Evolutionary conservation across 2,329 filamentous ascomycete genomes (phyloP).

Genomic region (Xylariaceae sp.): DNA sequence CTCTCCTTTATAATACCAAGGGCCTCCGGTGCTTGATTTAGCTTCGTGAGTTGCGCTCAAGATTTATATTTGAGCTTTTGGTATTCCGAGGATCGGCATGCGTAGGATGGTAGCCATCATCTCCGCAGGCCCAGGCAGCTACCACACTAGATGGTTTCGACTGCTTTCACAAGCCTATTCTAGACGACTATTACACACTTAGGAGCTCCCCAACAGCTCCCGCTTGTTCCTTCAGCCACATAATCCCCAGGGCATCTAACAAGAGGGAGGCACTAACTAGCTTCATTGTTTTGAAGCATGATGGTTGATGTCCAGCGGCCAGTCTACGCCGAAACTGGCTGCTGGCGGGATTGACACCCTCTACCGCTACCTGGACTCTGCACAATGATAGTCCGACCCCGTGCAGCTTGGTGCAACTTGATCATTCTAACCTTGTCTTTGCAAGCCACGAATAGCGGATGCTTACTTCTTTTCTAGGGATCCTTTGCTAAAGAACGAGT

Average conservation of each 20-base stretch:
- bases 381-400: background rate
- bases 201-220: no score
- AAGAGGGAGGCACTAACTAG: background rate
- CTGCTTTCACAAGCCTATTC: no score
- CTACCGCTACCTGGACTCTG: background rate
- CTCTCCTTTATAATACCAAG: slow-evolving; percentile 50
- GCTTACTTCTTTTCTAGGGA: slow-evolving; percentile 18
- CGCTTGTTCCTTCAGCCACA: no score
- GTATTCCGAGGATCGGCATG: background rate
- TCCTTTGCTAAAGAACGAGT: slow-evolving; percentile 26
- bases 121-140: background rate
- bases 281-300: background rate
- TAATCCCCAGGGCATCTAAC: no score
- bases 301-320: background rate
- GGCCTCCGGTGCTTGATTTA: background rate
- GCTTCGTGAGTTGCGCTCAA: background rate
- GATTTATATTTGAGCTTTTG: background rate
- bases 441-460: background rate
- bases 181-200: no score
- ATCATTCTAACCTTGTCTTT: background rate
- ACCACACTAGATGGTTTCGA: background rate
- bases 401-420: background rate
- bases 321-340: background rate
- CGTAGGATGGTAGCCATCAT: background rate
- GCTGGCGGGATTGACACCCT: background rate